These are phyloP conservation scores for Pistacia integerrima DNA, from an alignment of 345 rosid species.

Conservation along the genomic window DNA sequence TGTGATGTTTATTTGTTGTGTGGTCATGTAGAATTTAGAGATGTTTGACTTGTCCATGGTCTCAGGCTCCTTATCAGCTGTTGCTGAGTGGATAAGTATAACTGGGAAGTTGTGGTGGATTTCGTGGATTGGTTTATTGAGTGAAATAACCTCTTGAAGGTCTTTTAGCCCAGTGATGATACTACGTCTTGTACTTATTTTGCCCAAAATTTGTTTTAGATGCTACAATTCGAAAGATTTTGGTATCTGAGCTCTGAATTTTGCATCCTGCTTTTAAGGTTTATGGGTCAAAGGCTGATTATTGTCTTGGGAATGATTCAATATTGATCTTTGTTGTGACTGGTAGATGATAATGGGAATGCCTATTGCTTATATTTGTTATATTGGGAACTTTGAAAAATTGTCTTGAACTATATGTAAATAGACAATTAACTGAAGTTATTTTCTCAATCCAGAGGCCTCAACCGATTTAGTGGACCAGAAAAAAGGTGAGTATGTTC, in stretches of 20 bases:
- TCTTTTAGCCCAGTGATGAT: too few relatives aligned
- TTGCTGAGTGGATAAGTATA: too few relatives aligned
- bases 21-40: too few relatives aligned
- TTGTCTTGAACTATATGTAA: neutral
- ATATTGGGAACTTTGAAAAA: neutral
- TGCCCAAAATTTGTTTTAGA: neutral
- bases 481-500: constrained; percentile 52
- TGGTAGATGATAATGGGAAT: neutral
- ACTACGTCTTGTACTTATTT: too few relatives aligned
- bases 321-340: neutral
- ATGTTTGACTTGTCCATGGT: too few relatives aligned
- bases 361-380: neutral
- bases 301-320: neutral
- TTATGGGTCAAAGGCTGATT: neutral
- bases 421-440: too few relatives aligned
- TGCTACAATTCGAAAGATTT: neutral
- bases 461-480: constrained; percentile 39
- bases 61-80: too few relatives aligned
- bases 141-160: too few relatives aligned
- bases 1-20: neutral
- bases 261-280: neutral
- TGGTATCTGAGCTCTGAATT: neutral
- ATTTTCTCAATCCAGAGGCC: constrained; percentile 41
- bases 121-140: too few relatives aligned
- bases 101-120: too few relatives aligned